phyloP scores from a whole-genome alignment of 169 alveolate genomes.

The Plasmodium cynomolgi region DNA sequence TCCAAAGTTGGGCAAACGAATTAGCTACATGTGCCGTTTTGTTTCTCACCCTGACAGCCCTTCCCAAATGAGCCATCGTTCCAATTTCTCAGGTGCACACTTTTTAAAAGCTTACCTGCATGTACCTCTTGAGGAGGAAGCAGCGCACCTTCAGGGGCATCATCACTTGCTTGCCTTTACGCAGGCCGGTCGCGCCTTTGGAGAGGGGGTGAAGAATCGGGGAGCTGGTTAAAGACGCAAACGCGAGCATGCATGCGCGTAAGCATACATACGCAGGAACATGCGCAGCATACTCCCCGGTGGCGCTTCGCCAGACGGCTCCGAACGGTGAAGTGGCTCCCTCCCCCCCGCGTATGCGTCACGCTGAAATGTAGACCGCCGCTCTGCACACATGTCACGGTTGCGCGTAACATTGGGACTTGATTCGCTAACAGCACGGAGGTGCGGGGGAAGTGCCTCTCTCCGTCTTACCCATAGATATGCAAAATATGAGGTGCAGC shows the following conservation, averaged over 20 bases:
- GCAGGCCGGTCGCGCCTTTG: background rate
- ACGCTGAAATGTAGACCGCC: background rate
- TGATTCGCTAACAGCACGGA: background rate
- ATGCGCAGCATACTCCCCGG: background rate
- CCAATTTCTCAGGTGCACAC: background rate
- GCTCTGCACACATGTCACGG: background rate
- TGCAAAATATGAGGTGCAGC: background rate
- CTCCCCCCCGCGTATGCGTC: background rate
- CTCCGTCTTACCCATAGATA: background rate
- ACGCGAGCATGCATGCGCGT: background rate
- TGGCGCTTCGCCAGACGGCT: too few relatives aligned
- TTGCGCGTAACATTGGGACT: background rate
- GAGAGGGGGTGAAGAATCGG: background rate
- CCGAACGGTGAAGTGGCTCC: background rate
- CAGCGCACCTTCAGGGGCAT: background rate
- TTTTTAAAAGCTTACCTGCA: conserved; percentile 27
- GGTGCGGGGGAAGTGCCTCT: background rate
- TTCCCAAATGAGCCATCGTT: background rate
- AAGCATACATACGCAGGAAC: background rate
- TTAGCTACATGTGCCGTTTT: background rate
- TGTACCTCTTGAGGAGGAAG: conserved; percentile 6
- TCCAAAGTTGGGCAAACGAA: background rate
- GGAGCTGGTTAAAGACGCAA: background rate
- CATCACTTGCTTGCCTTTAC: background rate
- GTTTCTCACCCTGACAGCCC: background rate